A percentile compares a stretch with the other conserved stretches of the same genome.
Evolutionary conservation across 2,329 filamentous ascomycete genomes (phyloP).

Genomic region (Fusarium keratoplasticum): DNA sequence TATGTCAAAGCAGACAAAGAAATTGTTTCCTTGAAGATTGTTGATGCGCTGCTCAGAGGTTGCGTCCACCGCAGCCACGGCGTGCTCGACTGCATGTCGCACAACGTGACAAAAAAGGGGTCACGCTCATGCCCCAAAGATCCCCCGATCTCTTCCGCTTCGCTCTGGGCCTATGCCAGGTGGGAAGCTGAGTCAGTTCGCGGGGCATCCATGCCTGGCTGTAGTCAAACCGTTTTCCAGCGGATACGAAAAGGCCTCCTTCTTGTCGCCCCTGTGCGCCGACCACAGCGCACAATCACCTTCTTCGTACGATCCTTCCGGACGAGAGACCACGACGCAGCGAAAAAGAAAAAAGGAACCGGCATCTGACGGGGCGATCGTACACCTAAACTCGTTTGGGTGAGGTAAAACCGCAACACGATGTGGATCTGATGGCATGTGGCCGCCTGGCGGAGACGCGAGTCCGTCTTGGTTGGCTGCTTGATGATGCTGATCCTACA

Average conservation of each 20-base stretch:
- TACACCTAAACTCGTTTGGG: conserved; percentile 37
- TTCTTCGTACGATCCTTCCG: background rate
- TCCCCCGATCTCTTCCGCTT: conserved; percentile 36
- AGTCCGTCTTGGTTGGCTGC: conserved; percentile 35
- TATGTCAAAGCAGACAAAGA: background rate
- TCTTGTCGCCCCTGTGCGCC: conserved; percentile 1
- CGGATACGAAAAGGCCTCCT: conserved; percentile 10
- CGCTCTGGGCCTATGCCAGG: conserved; percentile 32
- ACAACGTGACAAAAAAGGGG: conserved; percentile 28
- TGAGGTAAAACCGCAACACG: conserved; percentile 39
- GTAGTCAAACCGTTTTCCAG: conserved; percentile 9
- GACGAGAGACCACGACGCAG: conserved; percentile 1
- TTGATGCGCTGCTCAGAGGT: background rate
- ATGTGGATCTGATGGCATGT: conserved; percentile 38
- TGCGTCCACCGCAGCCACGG: background rate
- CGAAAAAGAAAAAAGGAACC: conserved; percentile 13
- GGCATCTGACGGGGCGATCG: conserved; percentile 33
- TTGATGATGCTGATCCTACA: conserved; percentile 38
- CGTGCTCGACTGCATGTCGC: background rate
- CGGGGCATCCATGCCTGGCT: conserved; percentile 8
- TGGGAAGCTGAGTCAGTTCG: conserved; percentile 21
- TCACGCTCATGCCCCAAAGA: conserved; percentile 12
- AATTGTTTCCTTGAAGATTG: background rate
- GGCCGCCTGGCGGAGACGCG: conserved; percentile 30
- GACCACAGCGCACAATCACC: conserved; percentile 8